These are phyloP conservation scores for Colletotrichum sp. DNA, from an alignment of 2,329 filamentous ascomycete genomes.

Conservation along the genomic window DNA sequence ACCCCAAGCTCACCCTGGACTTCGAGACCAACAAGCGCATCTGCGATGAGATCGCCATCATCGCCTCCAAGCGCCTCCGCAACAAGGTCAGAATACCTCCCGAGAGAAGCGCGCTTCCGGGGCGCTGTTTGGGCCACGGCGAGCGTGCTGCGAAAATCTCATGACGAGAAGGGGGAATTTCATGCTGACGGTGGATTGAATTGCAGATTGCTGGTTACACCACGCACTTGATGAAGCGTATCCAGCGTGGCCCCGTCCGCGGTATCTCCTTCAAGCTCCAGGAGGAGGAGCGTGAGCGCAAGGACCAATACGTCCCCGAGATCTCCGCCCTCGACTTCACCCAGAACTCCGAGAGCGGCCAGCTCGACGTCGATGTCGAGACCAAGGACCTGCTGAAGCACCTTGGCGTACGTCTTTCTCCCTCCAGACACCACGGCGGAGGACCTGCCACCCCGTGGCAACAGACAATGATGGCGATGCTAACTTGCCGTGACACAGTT, in stretches of 20 bases:
- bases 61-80: slow-evolving; percentile 97
- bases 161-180: not conserved
- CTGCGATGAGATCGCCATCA: slow-evolving; percentile 99
- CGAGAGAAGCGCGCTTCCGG: not conserved
- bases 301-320: slow-evolving; percentile 99
- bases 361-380: slow-evolving; percentile 94
- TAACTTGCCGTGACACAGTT: slow-evolving; percentile 66
- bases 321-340: slow-evolving; percentile 98
- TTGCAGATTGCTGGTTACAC: slow-evolving; percentile 94
- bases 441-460: not conserved
- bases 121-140: not conserved
- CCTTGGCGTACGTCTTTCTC: slow-evolving; percentile 82
- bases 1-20: slow-evolving; percentile 97
- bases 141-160: not conserved
- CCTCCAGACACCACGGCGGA: not conserved
- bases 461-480: not conserved
- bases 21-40: slow-evolving; percentile 99
- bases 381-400: slow-evolving; percentile 99
- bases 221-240: slow-evolving; percentile 99
- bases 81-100: slow-evolving; percentile 80
- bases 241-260: slow-evolving; percentile 97
- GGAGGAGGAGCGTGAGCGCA: slow-evolving; percentile 99
- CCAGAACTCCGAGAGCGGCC: slow-evolving; percentile 90
- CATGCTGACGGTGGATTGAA: slow-evolving; percentile 1
- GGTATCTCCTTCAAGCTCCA: slow-evolving; percentile 99